Evolutionary conservation across 2,329 filamentous ascomycete species (phyloP).

Genomic region (Colletotrichum truncatum): DNA sequence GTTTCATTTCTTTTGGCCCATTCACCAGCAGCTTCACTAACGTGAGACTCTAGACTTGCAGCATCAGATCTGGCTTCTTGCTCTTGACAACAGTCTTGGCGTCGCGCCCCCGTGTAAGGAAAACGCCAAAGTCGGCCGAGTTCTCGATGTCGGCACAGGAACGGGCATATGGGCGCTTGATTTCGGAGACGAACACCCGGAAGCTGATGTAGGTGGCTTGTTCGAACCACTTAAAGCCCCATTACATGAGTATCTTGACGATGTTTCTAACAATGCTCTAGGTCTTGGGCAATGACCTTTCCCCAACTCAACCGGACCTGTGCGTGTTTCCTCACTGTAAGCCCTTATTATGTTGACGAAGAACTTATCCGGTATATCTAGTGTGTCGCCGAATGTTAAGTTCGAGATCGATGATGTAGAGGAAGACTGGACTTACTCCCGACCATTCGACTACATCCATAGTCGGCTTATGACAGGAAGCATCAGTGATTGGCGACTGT

Average conservation of each 20-base stretch:
- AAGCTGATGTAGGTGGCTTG: conserved; percentile 37
- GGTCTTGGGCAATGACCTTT: conserved; percentile 42
- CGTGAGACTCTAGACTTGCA: conserved; percentile 39
- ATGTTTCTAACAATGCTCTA: background rate
- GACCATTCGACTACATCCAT: conserved; percentile 45
- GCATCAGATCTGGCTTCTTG: conserved; percentile 45
- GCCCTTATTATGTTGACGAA: too few relatives aligned
- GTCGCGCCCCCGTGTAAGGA: conserved; percentile 35
- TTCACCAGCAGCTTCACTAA: background rate
- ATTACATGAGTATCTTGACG: background rate
- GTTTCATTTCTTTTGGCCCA: conserved; percentile 35
- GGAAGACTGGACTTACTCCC: conserved; percentile 42
- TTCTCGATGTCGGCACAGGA: conserved; percentile 36
- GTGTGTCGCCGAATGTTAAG: conserved; percentile 52
- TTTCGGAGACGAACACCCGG: conserved; percentile 41
- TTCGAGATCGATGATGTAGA: conserved; percentile 51
- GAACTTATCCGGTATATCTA: too few relatives aligned
- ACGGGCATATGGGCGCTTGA: conserved; percentile 38
- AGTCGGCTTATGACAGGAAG: conserved; percentile 39
- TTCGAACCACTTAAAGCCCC: too few relatives aligned
- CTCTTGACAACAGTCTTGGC: conserved; percentile 39
- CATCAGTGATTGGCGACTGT: conserved; percentile 48
- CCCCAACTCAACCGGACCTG: conserved; percentile 44
- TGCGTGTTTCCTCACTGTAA: conserved; percentile 26
- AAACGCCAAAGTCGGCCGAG: background rate